phyloP scores from a whole-genome alignment of 2,329 filamentous ascomycete genomes.

The Aulographum hederae region DNA sequence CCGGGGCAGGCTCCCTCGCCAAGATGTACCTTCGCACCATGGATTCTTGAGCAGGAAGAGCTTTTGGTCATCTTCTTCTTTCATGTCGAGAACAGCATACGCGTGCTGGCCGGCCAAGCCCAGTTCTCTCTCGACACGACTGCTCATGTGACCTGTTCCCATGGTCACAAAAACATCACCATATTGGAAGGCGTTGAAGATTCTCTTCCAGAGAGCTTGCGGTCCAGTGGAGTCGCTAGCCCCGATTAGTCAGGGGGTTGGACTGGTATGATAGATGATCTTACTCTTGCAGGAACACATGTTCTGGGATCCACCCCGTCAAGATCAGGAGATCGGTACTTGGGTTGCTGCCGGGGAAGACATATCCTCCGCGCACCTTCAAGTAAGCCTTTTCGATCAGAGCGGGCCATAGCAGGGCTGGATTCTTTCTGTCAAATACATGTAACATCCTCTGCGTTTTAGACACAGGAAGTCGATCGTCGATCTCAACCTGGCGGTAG shows the following conservation, averaged over 20 bases:
- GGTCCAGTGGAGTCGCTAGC: conserved; percentile 58
- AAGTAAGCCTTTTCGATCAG: conserved; percentile 91
- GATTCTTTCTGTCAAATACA: conserved; percentile 72
- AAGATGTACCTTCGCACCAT: conserved; percentile 69
- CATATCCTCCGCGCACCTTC: conserved; percentile 87
- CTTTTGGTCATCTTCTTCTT: conserved; percentile 41
- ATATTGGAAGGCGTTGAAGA: conserved; percentile 54
- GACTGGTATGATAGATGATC: conserved; percentile 5
- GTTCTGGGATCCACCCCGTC: conserved; percentile 93
- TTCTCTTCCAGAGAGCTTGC: conserved; percentile 57
- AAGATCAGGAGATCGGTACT: conserved; percentile 86
- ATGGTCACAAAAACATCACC: conserved; percentile 78
- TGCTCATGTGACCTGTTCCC: conserved; percentile 68
- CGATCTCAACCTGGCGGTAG: conserved; percentile 69
- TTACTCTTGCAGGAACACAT: conserved; percentile 69
- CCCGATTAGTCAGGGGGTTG: conserved; percentile 5
- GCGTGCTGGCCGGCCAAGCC: conserved; percentile 84
- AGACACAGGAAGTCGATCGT: conserved; percentile 71
- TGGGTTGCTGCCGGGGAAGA: conserved; percentile 95
- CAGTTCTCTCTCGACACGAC: conserved; percentile 57
- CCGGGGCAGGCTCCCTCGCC: conserved; percentile 47
- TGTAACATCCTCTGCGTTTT: conserved; percentile 60
- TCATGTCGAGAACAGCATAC: conserved; percentile 75
- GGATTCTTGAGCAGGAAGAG: conserved; percentile 84
- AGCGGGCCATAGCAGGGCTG: conserved; percentile 73